Conservation (phyloP, 75 land plant species). For the Picea sitchensis region DNA sequence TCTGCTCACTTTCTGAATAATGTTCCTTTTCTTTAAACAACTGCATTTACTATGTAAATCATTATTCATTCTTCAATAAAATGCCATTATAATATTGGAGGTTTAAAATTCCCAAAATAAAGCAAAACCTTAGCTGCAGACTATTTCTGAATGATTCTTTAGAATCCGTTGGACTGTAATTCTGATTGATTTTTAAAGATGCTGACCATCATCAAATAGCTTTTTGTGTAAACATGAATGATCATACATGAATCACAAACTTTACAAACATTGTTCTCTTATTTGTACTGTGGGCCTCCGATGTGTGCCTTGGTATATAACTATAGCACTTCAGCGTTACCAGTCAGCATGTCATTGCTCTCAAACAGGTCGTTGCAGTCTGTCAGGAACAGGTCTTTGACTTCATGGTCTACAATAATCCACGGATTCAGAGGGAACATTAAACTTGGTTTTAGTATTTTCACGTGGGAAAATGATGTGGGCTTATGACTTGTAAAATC, state of each 20-base stretch:
- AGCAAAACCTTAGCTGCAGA: background rate
- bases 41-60: background rate
- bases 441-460: background rate
- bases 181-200: slow-evolving; percentile 6
- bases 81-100: background rate
- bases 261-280: background rate
- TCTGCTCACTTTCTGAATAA: background rate
- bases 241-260: background rate
- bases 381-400: background rate
- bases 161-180: background rate
- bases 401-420: background rate
- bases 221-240: background rate
- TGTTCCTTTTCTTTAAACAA: background rate
- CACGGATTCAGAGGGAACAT: background rate
- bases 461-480: background rate
- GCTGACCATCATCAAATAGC: background rate
- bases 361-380: background rate
- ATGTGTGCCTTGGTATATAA: background rate
- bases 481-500: background rate
- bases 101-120: background rate
- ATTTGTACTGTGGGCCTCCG: background rate
- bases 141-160: background rate
- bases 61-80: slow-evolving; percentile 5
- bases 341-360: background rate
- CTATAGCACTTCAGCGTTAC: background rate